Conservation (phyloP, 2,329 filamentous ascomycete species). For the Ophiostoma montium region DNA sequence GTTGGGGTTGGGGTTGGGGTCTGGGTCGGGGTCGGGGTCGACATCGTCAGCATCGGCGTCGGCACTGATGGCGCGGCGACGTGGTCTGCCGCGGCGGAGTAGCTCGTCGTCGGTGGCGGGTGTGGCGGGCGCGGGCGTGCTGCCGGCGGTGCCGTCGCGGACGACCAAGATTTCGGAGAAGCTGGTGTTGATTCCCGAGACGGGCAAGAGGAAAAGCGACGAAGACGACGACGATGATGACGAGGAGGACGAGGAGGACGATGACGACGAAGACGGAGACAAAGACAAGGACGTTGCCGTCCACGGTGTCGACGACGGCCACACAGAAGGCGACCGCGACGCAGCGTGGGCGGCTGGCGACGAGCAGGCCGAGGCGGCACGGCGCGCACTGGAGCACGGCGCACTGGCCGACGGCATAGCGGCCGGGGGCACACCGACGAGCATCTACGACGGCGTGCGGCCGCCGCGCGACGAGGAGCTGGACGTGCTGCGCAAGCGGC, state of each 20-base stretch:
- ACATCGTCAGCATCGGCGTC: constrained; percentile 3
- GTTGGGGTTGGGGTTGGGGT: constrained; percentile 25
- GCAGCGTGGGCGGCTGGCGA: constrained; percentile 29
- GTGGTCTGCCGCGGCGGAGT: constrained; percentile 7
- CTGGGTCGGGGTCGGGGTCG: constrained; percentile 3
- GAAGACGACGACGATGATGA: constrained; percentile 43
- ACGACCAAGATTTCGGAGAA: constrained; percentile 95
- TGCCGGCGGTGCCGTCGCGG: constrained; percentile 58
- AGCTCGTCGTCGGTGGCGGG: constrained; percentile 14
- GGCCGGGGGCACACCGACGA: neutral
- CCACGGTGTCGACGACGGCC: constrained; percentile 21
- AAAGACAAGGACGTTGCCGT: constrained; percentile 58
- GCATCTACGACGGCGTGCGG: constrained; percentile 20
- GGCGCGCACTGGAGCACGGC: constrained; percentile 31
- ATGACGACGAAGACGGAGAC: constrained; percentile 97
- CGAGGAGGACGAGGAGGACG: constrained; percentile 54
- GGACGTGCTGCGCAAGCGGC: constrained; percentile 47
- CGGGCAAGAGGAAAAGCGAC: constrained; percentile 33
- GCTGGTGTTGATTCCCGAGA: constrained; percentile 84
- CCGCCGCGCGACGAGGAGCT: constrained; percentile 56
- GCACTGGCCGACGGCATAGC: neutral
- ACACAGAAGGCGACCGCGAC: constrained; percentile 41
- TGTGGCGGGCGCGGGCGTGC: constrained; percentile 21
- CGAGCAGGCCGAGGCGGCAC: constrained; percentile 27
- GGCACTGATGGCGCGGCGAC: constrained; percentile 6